These are phyloP conservation scores for Claviceps sp. DNA, from an alignment of 2,329 filamentous ascomycete species.

Conservation along the genomic window DNA sequence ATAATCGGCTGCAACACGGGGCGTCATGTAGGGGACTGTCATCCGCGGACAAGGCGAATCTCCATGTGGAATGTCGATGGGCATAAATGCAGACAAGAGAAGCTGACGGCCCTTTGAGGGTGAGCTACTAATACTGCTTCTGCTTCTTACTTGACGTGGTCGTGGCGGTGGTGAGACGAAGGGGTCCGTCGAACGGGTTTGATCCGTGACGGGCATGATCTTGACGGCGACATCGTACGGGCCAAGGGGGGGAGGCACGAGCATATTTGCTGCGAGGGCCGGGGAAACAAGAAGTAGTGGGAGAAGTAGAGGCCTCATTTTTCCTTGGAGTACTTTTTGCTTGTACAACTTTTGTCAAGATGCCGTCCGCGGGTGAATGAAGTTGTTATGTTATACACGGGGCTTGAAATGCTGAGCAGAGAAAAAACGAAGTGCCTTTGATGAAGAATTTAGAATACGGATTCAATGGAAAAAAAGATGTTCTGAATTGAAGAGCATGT, in stretches of 20 bases:
- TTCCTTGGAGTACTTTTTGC: not conserved
- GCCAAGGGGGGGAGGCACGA: conserved; percentile 17
- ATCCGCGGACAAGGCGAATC: conserved; percentile 9
- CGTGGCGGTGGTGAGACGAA: not conserved
- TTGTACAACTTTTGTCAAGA: not conserved
- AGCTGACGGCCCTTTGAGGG: not conserved
- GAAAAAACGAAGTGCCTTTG: too few relatives aligned
- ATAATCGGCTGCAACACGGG: conserved; percentile 17
- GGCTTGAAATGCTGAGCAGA: too few relatives aligned
- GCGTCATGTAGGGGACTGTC: conserved; percentile 21
- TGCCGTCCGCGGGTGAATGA: too few relatives aligned
- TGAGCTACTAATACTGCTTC: not conserved
- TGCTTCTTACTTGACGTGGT: too few relatives aligned
- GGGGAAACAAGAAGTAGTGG: not conserved
- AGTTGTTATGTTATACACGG: too few relatives aligned
- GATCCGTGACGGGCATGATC: conserved; percentile 16
- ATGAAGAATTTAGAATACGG: too few relatives aligned
- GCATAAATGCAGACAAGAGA: conserved; percentile 18
- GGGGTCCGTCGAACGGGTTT: conserved; percentile 8
- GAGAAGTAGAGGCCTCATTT: not conserved
- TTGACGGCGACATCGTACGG: conserved; percentile 17
- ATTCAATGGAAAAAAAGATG: too few relatives aligned
- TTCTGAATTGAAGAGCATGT: too few relatives aligned
- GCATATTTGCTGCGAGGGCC: not conserved
- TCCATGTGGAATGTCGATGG: conserved; percentile 11